A percentile compares a stretch with the other conserved stretches of the same genome.
Evolutionary conservation across 768 basidiomycete species (phyloP).

Genomic region (Tylopilus subfusipes): DNA sequence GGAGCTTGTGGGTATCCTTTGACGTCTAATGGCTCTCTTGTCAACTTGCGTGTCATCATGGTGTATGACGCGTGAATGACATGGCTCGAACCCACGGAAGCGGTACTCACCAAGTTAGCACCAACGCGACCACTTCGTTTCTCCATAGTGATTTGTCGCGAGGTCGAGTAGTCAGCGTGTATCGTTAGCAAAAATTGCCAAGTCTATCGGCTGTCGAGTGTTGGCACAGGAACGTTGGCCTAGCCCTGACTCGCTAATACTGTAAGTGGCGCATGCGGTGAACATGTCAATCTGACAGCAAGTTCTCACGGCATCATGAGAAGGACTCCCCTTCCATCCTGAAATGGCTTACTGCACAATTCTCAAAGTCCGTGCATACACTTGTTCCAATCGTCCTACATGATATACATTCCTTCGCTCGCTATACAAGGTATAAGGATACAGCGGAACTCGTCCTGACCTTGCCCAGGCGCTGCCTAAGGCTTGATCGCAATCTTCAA

Average conservation of each 20-base stretch:
- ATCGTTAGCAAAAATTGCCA: not conserved
- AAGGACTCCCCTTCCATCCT: not conserved
- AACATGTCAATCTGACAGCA: not conserved
- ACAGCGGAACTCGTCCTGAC: constrained; percentile 1
- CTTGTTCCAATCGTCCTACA: not conserved
- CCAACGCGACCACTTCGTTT: not conserved
- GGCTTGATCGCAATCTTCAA: constrained; percentile 63
- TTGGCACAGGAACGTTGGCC: not conserved
- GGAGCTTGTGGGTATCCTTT: constrained; percentile 60
- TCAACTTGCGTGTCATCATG: constrained; percentile 20
- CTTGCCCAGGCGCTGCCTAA: constrained; percentile 18
- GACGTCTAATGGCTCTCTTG: constrained; percentile 53
- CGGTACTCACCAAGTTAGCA: constrained; percentile 12
- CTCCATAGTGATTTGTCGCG: not conserved
- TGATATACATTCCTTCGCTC: not conserved
- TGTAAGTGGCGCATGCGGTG: not conserved
- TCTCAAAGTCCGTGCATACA: too few species aligned
- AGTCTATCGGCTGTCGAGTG: not conserved
- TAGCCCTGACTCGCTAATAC: not conserved
- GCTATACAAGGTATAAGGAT: constrained; percentile 22
- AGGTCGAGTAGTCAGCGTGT: not conserved
- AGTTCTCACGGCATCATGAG: not conserved
- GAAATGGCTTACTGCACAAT: not conserved
- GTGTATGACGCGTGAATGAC: not conserved
- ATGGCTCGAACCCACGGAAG: not conserved